A percentile compares a stretch with the other conserved stretches of the same genome.
phyloP scores from a whole-genome alignment of 1,139 yeast genomes.

The Candida albicans region DNA sequence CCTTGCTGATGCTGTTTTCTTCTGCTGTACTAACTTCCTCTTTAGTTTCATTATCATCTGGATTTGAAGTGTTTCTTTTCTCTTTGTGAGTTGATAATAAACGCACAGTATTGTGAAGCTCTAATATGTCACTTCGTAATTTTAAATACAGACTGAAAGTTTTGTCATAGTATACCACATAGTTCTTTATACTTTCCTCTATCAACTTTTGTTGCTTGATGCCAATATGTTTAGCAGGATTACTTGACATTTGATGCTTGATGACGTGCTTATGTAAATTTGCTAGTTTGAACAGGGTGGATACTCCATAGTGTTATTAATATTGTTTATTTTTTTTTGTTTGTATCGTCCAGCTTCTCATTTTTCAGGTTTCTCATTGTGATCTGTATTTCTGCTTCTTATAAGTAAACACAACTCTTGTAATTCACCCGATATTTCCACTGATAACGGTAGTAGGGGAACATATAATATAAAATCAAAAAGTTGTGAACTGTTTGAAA shows the following conservation, averaged over 20 bases:
- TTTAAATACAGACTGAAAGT: constrained; percentile 32
- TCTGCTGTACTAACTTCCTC: not conserved
- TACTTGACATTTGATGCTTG: not conserved
- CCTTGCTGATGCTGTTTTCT: not conserved
- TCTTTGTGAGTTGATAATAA: not conserved
- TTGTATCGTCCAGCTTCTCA: not conserved
- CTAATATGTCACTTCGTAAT: constrained; percentile 35
- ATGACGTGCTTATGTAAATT: constrained; percentile 1
- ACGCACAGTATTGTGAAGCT: constrained; percentile 13
- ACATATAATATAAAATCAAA: too few relatives aligned
- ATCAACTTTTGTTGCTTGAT: constrained; percentile 21
- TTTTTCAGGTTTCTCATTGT: not conserved
- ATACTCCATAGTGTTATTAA: too few relatives aligned
- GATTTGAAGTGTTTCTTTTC: not conserved
- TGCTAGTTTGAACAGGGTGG: too few relatives aligned
- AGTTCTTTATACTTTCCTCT: constrained; percentile 32
- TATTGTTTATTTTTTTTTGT: constrained; percentile 1
- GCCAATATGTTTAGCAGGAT: constrained; percentile 8
- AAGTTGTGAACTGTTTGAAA: too few relatives aligned
- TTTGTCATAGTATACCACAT: constrained; percentile 37
- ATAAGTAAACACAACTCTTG: too few relatives aligned
- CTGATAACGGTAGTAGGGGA: too few relatives aligned
- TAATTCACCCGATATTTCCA: too few relatives aligned
- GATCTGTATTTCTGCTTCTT: too few relatives aligned
- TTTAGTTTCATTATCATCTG: not conserved